Conservation (phyloP, 352 stramenopile genomes). For the Pythium folliculosum region DNA sequence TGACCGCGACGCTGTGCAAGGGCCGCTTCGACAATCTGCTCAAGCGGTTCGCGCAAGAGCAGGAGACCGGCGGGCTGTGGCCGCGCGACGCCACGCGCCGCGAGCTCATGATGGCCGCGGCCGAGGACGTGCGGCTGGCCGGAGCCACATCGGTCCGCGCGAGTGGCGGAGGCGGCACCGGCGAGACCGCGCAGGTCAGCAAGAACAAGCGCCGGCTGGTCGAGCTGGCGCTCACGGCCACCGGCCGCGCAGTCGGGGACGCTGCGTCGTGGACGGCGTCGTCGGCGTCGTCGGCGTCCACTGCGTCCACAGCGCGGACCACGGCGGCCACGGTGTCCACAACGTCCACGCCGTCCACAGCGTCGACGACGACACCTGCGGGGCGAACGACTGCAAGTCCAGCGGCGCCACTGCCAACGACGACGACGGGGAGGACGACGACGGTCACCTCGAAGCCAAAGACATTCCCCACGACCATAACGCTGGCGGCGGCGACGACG, state of each 20-base stretch:
- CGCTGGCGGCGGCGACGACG: too few relatives aligned
- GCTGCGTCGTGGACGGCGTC: not conserved
- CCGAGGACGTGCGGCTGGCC: conserved; percentile 3
- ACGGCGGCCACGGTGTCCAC: not conserved
- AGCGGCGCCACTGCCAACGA: too few relatives aligned
- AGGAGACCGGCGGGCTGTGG: conserved; percentile 9
- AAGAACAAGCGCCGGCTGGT: not conserved
- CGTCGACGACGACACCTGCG: not conserved
- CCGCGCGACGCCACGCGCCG: conserved; percentile 7
- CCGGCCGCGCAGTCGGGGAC: too few relatives aligned
- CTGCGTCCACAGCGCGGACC: not conserved
- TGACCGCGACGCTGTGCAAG: conserved; percentile 20
- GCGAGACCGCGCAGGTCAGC: not conserved
- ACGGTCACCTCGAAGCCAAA: too few relatives aligned
- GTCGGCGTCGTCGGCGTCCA: not conserved
- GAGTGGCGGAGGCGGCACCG: too few relatives aligned
- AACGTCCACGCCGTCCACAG: not conserved
- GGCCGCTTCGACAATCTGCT: conserved; percentile 25
- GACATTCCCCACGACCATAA: too few relatives aligned
- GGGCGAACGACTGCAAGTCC: too few relatives aligned
- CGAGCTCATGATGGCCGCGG: conserved; percentile 14
- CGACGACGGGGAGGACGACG: too few relatives aligned
- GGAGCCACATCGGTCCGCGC: too few relatives aligned
- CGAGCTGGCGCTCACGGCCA: not conserved
- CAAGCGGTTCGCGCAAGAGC: conserved; percentile 20